Percentiles rank a stretch among this genome's conserved stretches.
Evolutionary conservation across 257 asterid genomes (phyloP).

Genomic region (Sherardia arvensis): DNA sequence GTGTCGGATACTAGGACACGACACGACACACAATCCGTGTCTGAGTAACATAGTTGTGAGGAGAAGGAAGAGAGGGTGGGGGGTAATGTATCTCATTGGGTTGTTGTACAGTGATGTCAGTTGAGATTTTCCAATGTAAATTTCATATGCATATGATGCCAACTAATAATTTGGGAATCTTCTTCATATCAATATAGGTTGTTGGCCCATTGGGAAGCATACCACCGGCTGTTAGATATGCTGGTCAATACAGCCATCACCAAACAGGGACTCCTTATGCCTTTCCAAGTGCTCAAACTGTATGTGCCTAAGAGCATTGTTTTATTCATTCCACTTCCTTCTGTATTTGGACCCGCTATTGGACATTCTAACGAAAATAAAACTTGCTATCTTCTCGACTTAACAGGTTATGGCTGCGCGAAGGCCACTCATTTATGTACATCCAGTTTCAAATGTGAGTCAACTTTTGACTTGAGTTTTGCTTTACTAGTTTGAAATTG

Average conservation of each 20-base stretch:
- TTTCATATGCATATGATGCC: neutral
- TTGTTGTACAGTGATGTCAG: neutral
- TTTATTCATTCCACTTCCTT: neutral
- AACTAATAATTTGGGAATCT: conserved; percentile 4
- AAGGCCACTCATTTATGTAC: conserved; percentile 53
- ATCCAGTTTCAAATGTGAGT: conserved; percentile 68
- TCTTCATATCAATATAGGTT: conserved; percentile 31
- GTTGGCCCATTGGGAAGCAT: conserved; percentile 49
- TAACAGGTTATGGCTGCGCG: conserved; percentile 66
- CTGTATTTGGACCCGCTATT: conserved; percentile 7
- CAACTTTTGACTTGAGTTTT: neutral
- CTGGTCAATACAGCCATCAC: conserved; percentile 48
- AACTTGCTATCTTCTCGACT: conserved; percentile 7
- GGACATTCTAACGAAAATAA: neutral
- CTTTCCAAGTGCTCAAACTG: conserved; percentile 64
- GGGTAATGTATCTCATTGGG: neutral
- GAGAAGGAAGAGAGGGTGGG: neutral
- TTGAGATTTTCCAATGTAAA: neutral
- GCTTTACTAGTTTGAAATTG: neutral
- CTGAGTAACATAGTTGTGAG: too few relatives aligned
- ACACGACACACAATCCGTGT: too few relatives aligned
- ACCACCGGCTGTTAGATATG: conserved; percentile 47
- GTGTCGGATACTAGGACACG: too few relatives aligned
- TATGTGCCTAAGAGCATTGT: conserved; percentile 16
- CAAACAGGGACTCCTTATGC: conserved; percentile 40